Percentiles rank a stretch among this genome's conserved stretches.
phyloP scores from a whole-genome alignment of 2,329 filamentous ascomycete genomes.

The Apiospora sp. region DNA sequence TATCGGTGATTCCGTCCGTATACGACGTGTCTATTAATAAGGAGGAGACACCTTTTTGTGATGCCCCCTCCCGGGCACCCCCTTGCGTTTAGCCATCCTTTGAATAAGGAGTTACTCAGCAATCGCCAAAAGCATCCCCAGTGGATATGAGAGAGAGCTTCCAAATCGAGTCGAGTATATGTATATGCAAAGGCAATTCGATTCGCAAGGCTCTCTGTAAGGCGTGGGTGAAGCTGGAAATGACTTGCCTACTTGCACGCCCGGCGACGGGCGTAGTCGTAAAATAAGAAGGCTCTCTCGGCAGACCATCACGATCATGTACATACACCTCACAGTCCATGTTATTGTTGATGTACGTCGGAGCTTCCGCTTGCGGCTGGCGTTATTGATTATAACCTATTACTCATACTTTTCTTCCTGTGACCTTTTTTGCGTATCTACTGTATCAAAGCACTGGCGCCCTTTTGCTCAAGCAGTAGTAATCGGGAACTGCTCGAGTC shows the following conservation, averaged over 20 bases:
- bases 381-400: too few species aligned
- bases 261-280: too few species aligned
- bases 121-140: not conserved
- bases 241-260: not conserved
- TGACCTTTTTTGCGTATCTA: not conserved
- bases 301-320: too few species aligned
- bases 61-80: not conserved
- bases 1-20: not conserved
- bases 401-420: not conserved
- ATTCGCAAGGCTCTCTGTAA: constrained; percentile 3
- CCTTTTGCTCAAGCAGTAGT: not conserved
- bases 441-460: not conserved
- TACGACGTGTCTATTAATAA: not conserved
- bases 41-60: not conserved
- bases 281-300: not conserved
- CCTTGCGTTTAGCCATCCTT: not conserved
- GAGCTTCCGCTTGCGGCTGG: not conserved
- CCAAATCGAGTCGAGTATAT: not conserved
- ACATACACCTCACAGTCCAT: not conserved
- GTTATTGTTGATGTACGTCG: not conserved
- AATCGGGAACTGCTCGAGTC: not conserved
- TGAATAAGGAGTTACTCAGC: not conserved
- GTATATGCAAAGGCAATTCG: not conserved
- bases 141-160: not conserved
- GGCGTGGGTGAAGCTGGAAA: not conserved